Evolutionary conservation across 331 rosid genomes (phyloP).

Genomic region (Pyrus hybrid): DNA sequence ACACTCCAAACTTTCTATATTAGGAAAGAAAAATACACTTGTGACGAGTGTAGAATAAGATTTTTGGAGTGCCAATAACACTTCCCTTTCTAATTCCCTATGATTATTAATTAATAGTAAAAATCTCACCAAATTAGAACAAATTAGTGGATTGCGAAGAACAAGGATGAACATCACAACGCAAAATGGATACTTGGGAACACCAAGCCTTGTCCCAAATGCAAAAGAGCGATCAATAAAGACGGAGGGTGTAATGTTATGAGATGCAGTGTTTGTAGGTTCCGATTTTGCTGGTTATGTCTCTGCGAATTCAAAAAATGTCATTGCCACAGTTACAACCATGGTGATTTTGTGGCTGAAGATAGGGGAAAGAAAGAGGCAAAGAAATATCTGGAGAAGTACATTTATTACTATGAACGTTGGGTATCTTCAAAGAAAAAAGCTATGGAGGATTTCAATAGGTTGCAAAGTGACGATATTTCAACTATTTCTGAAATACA

Average conservation of each 20-base stretch:
- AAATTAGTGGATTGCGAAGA: not conserved
- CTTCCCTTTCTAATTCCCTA: too few species aligned
- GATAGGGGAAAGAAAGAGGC: not conserved
- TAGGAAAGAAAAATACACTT: too few species aligned
- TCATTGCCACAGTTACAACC: not conserved
- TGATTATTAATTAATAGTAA: too few species aligned
- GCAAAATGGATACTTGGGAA: not conserved
- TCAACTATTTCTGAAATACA: constrained; percentile 21
- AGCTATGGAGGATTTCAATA: not conserved
- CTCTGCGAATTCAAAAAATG: not conserved
- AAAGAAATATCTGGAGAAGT: not conserved
- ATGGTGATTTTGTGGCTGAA: not conserved
- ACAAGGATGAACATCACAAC: not conserved
- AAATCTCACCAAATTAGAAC: too few species aligned
- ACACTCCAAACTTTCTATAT: too few species aligned
- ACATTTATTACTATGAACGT: not conserved
- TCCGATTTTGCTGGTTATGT: not conserved
- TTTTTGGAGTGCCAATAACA: too few species aligned
- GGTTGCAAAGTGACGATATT: not conserved
- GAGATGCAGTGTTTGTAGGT: not conserved
- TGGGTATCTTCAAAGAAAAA: not conserved
- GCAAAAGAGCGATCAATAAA: not conserved
- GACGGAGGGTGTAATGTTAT: not conserved
- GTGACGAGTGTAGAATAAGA: too few species aligned
- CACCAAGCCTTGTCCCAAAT: constrained; percentile 3